phyloP scores from a whole-genome alignment of 805 yeast genomes.

The Candida railenensis region DNA sequence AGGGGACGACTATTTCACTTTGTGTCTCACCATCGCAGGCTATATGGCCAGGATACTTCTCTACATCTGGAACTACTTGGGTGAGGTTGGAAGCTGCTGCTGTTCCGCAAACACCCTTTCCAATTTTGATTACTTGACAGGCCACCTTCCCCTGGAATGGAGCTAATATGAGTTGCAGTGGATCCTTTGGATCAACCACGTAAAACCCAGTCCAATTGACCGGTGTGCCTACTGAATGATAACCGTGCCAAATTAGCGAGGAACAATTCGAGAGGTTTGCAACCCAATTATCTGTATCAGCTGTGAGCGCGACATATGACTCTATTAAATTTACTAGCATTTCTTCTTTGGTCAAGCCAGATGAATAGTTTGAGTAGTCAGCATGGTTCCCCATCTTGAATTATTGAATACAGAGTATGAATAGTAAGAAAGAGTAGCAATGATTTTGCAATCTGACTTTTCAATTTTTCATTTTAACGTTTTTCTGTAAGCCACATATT shows the following conservation, averaged over 20 bases:
- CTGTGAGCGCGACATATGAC: conserved; percentile 64
- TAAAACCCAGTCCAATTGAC: conserved; percentile 97
- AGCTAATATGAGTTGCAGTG: conserved; percentile 63
- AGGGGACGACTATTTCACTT: conserved; percentile 92
- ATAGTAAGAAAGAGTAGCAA: too few relatives aligned
- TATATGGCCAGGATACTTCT: conserved; percentile 84
- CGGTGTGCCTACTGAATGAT: conserved; percentile 52
- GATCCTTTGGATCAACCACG: conserved; percentile 40
- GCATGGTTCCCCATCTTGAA: conserved; percentile 54
- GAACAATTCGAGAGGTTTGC: conserved; percentile 85
- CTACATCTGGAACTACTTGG: conserved; percentile 77
- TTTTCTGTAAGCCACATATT: too few relatives aligned
- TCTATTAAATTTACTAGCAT: conserved; percentile 55
- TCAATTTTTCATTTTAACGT: too few relatives aligned
- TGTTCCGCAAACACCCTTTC: conserved; percentile 89
- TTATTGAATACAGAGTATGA: too few relatives aligned
- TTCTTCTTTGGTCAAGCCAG: conserved; percentile 44
- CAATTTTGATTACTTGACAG: conserved; percentile 77
- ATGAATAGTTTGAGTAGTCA: conserved; percentile 58
- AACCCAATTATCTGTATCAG: conserved; percentile 77
- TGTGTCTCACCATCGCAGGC: conserved; percentile 96
- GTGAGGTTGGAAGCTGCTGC: conserved; percentile 63
- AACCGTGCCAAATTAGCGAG: conserved; percentile 86
- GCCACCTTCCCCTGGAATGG: conserved; percentile 98
- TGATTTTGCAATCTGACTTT: too few relatives aligned